Percentiles rank a stretch among this genome's conserved stretches.
These are phyloP conservation scores for Cladorrhinum sp. DNA, from an alignment of 2,329 filamentous ascomycete species.

Conservation along the genomic window DNA sequence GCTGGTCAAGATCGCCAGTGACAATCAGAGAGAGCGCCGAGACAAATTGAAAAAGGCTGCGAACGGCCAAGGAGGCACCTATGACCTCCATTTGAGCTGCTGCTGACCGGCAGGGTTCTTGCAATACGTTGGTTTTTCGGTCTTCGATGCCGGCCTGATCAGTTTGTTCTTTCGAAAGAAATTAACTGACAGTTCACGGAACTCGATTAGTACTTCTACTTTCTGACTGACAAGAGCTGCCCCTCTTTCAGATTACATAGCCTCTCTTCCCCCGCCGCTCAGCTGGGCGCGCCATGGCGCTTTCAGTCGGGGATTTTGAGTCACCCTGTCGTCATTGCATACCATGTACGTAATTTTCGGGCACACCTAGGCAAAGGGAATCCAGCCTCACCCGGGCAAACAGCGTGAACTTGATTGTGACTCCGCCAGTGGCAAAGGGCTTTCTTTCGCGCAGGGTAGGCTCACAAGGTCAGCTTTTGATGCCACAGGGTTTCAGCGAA, in stretches of 20 bases:
- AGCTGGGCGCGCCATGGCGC: neutral
- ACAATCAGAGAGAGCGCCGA: neutral
- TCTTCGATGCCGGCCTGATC: too few relatives aligned
- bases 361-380: too few relatives aligned
- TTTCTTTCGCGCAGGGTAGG: too few relatives aligned
- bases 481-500: neutral
- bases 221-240: neutral
- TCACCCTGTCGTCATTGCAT: too few relatives aligned
- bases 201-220: neutral
- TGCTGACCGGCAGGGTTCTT: neutral
- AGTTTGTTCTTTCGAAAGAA: too few relatives aligned
- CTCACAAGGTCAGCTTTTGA: neutral
- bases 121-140: too few relatives aligned
- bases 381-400: too few relatives aligned
- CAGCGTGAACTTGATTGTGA: too few relatives aligned
- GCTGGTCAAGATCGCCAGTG: neutral
- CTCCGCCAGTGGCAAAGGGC: too few relatives aligned
- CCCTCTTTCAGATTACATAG: neutral
- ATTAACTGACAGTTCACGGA: neutral
- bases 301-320: too few relatives aligned
- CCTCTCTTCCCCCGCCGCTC: neutral
- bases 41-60: neutral
- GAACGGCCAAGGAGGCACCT: neutral
- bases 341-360: too few relatives aligned
- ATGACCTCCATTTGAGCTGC: neutral